phyloP scores from a whole-genome alignment of 2,329 filamentous ascomycete genomes.

The Aspergillus floridensis region DNA sequence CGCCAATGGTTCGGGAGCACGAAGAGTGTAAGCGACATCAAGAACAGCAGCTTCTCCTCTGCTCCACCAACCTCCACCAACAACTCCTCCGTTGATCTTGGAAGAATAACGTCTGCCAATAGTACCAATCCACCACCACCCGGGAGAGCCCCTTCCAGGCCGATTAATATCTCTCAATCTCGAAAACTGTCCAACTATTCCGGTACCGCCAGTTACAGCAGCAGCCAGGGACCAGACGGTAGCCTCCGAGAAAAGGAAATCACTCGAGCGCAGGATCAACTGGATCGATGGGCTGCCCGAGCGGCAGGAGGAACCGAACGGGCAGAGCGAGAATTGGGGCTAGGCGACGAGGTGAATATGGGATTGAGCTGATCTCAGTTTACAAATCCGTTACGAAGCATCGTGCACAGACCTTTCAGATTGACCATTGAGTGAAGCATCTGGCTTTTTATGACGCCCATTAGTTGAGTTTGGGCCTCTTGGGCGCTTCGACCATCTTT shows the following conservation, averaged over 20 bases:
- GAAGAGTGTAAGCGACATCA: constrained; percentile 30
- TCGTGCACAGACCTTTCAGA: background rate
- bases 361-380: constrained; percentile 63
- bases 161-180: constrained; percentile 31
- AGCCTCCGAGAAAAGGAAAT: constrained; percentile 41
- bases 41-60: constrained; percentile 22
- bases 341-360: constrained; percentile 83
- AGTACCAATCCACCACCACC: constrained; percentile 14
- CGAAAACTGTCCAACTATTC: constrained; percentile 28
- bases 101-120: constrained; percentile 23
- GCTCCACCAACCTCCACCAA: constrained; percentile 19
- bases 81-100: constrained; percentile 22
- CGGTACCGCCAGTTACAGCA: constrained; percentile 17
- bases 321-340: constrained; percentile 62
- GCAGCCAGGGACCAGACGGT: constrained; percentile 22
- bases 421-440: background rate
- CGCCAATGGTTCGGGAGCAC: constrained; percentile 40
- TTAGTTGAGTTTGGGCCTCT: background rate
- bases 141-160: constrained; percentile 24
- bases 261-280: constrained; percentile 45
- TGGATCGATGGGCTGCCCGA: constrained; percentile 54
- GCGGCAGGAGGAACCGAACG: constrained; percentile 54
- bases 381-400: background rate
- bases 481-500: background rate
- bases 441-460: background rate